These are phyloP conservation scores for Sungouiella thailandica DNA, from an alignment of 805 yeast species.

Conservation along the genomic window DNA sequence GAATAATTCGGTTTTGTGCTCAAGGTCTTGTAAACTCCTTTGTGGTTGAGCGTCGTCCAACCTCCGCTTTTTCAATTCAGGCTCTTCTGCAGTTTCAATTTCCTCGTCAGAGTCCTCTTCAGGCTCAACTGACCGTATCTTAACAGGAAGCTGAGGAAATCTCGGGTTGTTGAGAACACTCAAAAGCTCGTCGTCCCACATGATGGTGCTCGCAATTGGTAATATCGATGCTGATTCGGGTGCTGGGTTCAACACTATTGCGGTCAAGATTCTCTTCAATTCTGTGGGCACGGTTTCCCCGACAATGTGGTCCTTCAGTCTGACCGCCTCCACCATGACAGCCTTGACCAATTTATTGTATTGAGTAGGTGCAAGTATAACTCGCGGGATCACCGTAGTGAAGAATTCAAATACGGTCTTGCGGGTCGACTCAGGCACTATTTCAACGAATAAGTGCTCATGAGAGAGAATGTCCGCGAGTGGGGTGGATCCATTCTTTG, in stretches of 20 bases:
- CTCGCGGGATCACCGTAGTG: conserved; percentile 40
- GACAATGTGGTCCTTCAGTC: conserved; percentile 19
- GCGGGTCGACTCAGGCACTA: conserved; percentile 36
- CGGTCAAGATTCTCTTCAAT: conserved; percentile 37
- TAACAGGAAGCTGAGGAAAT: conserved; percentile 48
- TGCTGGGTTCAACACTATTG: conserved; percentile 67
- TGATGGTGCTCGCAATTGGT: conserved; percentile 60
- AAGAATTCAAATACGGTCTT: conserved; percentile 42
- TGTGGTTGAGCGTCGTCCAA: not conserved
- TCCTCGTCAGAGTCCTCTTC: conserved; percentile 1
- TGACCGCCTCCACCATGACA: conserved; percentile 31
- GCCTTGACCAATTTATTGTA: conserved; percentile 50
- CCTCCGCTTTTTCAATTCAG: not conserved
- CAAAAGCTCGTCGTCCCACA: conserved; percentile 46
- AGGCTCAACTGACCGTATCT: not conserved
- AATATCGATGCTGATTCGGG: conserved; percentile 57
- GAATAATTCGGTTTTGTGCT: not conserved
- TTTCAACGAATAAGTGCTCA: conserved; percentile 46
- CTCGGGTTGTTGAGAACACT: conserved; percentile 71
- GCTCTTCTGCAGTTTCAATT: conserved; percentile 4
- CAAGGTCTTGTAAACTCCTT: conserved; percentile 1
- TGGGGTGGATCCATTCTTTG: conserved; percentile 43
- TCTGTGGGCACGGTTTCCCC: conserved; percentile 25
- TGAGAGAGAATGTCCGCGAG: conserved; percentile 67
- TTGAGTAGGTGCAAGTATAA: conserved; percentile 56